Conservation (phyloP, 2,329 filamentous ascomycete genomes). For the Penicillium sp. region DNA sequence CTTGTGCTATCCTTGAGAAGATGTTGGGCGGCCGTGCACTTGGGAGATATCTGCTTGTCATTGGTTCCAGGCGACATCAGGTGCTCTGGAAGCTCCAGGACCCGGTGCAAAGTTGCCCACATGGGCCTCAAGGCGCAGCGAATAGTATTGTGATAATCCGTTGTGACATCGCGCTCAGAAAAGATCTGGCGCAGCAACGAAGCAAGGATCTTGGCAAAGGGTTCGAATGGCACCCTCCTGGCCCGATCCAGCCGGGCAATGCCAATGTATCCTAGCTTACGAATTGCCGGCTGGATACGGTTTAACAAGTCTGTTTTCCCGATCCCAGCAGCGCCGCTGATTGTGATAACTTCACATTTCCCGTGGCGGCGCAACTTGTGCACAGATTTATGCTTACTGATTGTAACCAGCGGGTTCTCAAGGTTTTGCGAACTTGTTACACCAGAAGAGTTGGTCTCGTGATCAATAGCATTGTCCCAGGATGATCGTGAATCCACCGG, state of each 20-base stretch:
- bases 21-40: slow-evolving; percentile 33
- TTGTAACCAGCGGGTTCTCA: slow-evolving; percentile 36
- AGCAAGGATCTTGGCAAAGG: slow-evolving; percentile 64
- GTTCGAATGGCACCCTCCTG: slow-evolving; percentile 64
- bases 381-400: slow-evolving; percentile 47
- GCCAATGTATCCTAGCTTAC: slow-evolving; percentile 64
- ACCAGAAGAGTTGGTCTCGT: slow-evolving; percentile 42
- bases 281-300: slow-evolving; percentile 61
- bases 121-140: slow-evolving; percentile 60
- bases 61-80: slow-evolving; percentile 47
- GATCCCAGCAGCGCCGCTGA: slow-evolving; percentile 61
- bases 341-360: slow-evolving; percentile 65
- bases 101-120: slow-evolving; percentile 61
- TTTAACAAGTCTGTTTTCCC: slow-evolving; percentile 67
- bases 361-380: slow-evolving; percentile 56
- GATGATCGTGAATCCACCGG: slow-evolving; percentile 44
- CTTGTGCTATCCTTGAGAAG: slow-evolving; percentile 38
- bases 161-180: slow-evolving; percentile 65
- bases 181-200: slow-evolving; percentile 69
- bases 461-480: slow-evolving; percentile 40
- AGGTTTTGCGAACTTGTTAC: slow-evolving; percentile 36
- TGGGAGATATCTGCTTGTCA: slow-evolving; percentile 40
- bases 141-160: slow-evolving; percentile 65
- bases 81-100: slow-evolving; percentile 72
- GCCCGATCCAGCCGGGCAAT: slow-evolving; percentile 65